Evolutionary conservation across 1,139 yeast genomes (phyloP), one percentile per base, ranked within the genome.

Genomic region (Geotrichum histeridarum): DNA sequence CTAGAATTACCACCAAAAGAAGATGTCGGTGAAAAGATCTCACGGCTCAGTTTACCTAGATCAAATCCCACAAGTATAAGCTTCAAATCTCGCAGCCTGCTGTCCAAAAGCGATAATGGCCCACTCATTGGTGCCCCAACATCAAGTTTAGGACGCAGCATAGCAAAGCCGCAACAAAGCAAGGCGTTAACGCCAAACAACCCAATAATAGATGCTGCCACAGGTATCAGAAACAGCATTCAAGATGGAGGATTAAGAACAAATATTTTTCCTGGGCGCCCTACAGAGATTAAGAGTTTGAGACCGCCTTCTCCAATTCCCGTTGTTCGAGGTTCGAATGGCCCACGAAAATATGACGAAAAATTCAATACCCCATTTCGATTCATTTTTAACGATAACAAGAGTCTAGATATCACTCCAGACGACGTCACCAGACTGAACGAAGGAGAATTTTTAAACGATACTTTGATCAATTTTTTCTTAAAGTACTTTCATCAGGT

Each of bases 381-480:
- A 30, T 62, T 64, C 52, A 59, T 54, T 7, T 68, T 69, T 54
- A 48, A 52, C 9, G 72, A 68, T 45, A 58, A 60, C 27, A 69
- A 67, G 54, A 54, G 64, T 6, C 56, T 67, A 38, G 65, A 63
- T 17, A 60, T 72, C 38, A 62, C 64, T 2, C 60, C 62, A 8
- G 64, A 62, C 27, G 75, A 72, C 54, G 65, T 66, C 44, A 60
- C 61, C 8, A 64, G 77, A 15, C 64, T 75, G 22, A 62, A 65
- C 30, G 71, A 67, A 2, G 68, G 67, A 14, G 73, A 72, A 52
- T 73, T 70, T 56, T 63, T 75, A 51, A 75, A 75, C 60, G 78
- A 75, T 54, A 70, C 70, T n/a, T 61, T 75, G 50, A 67, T 75
- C 50, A 71, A 69, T 54, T 74, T 75, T 54, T 73, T 69, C 53